Percentiles rank a stretch among this genome's conserved stretches.
These are phyloP conservation scores for Glycine tomentella DNA, from an alignment of 306 rosid species.

Conservation along the genomic window DNA sequence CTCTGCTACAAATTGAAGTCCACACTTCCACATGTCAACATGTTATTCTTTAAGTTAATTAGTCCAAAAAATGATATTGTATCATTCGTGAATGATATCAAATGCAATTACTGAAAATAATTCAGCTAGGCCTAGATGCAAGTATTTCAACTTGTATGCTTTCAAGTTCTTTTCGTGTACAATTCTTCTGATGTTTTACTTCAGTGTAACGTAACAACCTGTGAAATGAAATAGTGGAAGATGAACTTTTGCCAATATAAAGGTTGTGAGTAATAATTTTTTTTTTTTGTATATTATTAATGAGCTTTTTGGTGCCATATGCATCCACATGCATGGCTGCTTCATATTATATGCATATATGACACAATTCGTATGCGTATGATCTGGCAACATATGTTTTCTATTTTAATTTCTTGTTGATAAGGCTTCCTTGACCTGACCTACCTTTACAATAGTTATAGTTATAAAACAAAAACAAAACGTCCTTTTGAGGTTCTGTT, in stretches of 20 bases:
- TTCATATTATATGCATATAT: no score
- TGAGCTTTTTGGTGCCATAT: neutral
- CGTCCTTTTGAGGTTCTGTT: neutral
- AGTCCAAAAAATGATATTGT: neutral
- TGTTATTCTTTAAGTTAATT: neutral
- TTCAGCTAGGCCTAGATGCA: neutral
- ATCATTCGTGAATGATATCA: neutral
- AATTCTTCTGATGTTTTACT: neutral
- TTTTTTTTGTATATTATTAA: neutral
- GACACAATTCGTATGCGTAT: neutral
- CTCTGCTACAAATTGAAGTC: neutral
- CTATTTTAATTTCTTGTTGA: neutral
- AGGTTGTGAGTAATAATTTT: neutral
- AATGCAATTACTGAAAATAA: neutral
- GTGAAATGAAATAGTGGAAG: neutral
- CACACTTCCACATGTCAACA: neutral
- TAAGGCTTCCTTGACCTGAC: neutral
- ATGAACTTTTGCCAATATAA: neutral
- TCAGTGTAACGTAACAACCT: neutral
- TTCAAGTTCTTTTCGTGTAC: neutral
- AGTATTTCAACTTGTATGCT: neutral
- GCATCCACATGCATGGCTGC: neutral
- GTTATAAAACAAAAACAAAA: neutral
- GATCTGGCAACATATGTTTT: neutral
- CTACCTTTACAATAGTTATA: no score